phyloP scores from a whole-genome alignment of 208 protist genomes.

The Endotrypanum monterogeii region DNA sequence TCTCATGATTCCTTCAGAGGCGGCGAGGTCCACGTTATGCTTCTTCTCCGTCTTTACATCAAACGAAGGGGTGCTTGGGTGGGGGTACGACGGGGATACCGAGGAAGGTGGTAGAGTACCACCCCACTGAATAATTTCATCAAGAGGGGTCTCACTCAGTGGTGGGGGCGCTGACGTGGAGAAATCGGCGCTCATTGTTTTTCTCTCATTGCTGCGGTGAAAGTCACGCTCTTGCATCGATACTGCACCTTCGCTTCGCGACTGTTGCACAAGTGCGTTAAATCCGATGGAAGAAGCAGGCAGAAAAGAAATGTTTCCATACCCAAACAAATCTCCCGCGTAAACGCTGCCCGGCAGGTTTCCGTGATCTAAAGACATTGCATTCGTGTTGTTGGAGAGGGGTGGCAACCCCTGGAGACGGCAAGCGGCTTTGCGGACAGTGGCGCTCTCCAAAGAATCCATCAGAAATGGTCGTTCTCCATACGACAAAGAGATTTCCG shows the following conservation, averaged over 20 bases:
- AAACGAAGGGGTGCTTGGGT: neutral
- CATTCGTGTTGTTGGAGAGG: slow-evolving; percentile 1
- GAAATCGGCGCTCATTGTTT: neutral
- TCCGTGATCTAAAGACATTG: neutral
- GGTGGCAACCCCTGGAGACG: neutral
- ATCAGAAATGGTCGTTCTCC: slow-evolving; percentile 23
- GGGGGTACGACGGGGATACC: neutral
- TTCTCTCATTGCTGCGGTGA: neutral
- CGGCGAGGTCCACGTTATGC: neutral
- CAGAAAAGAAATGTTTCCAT: slow-evolving; percentile 45
- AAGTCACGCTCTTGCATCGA: neutral
- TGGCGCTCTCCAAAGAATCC: slow-evolving; percentile 14
- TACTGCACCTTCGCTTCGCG: slow-evolving; percentile 2
- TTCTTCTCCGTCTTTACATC: neutral
- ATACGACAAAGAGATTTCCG: slow-evolving; percentile 57
- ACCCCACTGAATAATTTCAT: slow-evolving; percentile 40
- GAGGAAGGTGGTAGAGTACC: slow-evolving; percentile 25
- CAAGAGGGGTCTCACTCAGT: neutral
- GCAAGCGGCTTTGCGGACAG: slow-evolving; percentile 9
- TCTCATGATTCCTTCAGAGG: neutral
- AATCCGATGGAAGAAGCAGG: slow-evolving; percentile 39
- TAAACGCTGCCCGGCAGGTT: neutral
- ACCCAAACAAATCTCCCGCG: slow-evolving; percentile 34
- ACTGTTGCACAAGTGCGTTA: slow-evolving; percentile 30
- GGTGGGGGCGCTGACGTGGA: neutral